Percentiles rank a stretch among this genome's conserved stretches.
Conservation (phyloP, 352 stramenopile species). For the Plasmopara muralis region DNA sequence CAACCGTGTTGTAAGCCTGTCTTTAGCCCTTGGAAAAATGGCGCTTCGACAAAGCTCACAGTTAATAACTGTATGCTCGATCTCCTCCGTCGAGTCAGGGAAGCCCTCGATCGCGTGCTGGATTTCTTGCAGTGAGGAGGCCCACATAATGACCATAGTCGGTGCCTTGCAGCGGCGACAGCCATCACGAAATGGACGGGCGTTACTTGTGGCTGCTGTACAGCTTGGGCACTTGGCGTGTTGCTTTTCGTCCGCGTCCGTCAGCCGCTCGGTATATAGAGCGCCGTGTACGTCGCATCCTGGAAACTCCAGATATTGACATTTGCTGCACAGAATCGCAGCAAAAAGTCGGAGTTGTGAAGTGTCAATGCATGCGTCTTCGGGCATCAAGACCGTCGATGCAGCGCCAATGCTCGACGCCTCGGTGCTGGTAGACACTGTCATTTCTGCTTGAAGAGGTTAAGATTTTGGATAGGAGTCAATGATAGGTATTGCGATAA, state of each 20-base stretch:
- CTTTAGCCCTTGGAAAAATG: slow-evolving; percentile 67
- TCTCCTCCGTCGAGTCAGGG: slow-evolving; percentile 47
- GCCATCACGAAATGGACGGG: slow-evolving; percentile 75
- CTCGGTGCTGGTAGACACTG: slow-evolving; percentile 37
- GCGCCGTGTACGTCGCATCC: slow-evolving; percentile 82
- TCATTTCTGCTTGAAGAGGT: slow-evolving; percentile 21
- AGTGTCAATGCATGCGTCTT: slow-evolving; percentile 1
- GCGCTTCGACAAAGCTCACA: slow-evolving; percentile 69
- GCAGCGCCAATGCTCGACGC: slow-evolving; percentile 6
- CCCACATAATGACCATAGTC: slow-evolving; percentile 72
- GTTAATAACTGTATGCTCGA: slow-evolving; percentile 66
- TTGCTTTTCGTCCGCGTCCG: slow-evolving; percentile 13
- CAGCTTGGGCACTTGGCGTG: slow-evolving; percentile 83
- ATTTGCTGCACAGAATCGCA: slow-evolving; percentile 74
- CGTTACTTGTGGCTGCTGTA: slow-evolving; percentile 75
- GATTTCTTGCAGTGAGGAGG: slow-evolving; percentile 55
- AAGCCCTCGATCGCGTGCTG: slow-evolving; percentile 62
- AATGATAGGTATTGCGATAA: not conserved
- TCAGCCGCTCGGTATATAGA: slow-evolving; percentile 68
- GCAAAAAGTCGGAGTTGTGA: slow-evolving; percentile 58
- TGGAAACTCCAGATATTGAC: slow-evolving; percentile 84
- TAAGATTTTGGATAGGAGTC: not conserved
- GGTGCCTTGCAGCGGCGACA: slow-evolving; percentile 74
- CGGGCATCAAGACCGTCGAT: not conserved
- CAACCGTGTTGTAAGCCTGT: slow-evolving; percentile 60